These are phyloP conservation scores for Botrytis cinerea DNA, from an alignment of 2,329 filamentous ascomycete species.

Conservation along the genomic window DNA sequence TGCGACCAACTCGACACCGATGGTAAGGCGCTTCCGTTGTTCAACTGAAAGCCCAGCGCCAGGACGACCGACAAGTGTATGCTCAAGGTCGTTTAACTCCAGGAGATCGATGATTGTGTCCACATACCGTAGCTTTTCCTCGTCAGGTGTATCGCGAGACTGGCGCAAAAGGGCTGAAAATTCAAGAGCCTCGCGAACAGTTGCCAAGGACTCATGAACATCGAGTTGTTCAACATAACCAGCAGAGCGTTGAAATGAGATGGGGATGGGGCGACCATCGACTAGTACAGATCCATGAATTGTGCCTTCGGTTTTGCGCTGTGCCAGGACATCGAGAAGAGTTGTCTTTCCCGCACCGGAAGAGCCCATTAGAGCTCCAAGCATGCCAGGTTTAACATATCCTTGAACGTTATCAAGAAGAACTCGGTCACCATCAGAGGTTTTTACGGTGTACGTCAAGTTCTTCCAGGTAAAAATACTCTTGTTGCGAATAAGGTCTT, in stretches of 20 bases:
- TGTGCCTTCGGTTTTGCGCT: constrained; percentile 85
- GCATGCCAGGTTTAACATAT: constrained; percentile 60
- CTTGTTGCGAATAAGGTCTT: background rate
- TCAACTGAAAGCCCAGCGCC: constrained; percentile 63
- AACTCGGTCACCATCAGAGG: constrained; percentile 59
- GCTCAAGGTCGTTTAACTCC: constrained; percentile 66
- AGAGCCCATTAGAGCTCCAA: constrained; percentile 62
- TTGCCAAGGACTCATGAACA: constrained; percentile 79
- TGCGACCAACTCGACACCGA: constrained; percentile 58
- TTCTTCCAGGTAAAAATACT: background rate
- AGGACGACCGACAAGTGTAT: constrained; percentile 64
- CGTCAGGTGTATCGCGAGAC: constrained; percentile 68
- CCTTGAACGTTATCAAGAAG: constrained; percentile 68
- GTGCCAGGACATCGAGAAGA: constrained; percentile 80
- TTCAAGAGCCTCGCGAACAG: constrained; percentile 81
- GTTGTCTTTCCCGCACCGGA: constrained; percentile 84
- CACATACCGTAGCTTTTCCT: constrained; percentile 83
- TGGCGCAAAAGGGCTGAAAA: constrained; percentile 86
- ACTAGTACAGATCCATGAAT: constrained; percentile 79
- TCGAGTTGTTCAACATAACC: constrained; percentile 75
- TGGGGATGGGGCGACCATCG: constrained; percentile 65
- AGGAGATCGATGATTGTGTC: constrained; percentile 47
- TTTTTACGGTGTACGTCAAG: constrained; percentile 62
- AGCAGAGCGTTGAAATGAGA: constrained; percentile 85
- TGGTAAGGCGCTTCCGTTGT: constrained; percentile 62